phyloP scores from a whole-genome alignment of 2,329 filamentous ascomycete species.

The Monilinia laxa region DNA sequence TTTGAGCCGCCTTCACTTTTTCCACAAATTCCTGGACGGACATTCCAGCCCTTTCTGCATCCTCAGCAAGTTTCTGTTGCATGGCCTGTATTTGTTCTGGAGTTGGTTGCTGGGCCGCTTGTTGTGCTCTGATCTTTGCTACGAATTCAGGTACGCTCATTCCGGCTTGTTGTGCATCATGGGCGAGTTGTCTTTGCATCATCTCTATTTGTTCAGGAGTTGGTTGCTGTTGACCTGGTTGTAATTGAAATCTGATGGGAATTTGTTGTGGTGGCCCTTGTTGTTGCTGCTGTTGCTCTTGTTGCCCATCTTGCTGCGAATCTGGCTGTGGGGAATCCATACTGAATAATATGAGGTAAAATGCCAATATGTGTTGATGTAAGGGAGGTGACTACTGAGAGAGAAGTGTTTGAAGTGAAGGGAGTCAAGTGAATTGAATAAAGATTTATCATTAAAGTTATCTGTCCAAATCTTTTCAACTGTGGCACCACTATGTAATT shows the following conservation, averaged over 20 bases:
- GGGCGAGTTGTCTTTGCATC: slow-evolving; percentile 79
- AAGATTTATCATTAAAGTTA: slow-evolving; percentile 24
- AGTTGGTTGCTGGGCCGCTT: slow-evolving; percentile 54
- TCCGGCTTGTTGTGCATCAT: slow-evolving; percentile 80
- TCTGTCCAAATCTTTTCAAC: slow-evolving; percentile 9
- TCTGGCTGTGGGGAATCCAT: slow-evolving; percentile 13
- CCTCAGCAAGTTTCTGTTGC: slow-evolving; percentile 76
- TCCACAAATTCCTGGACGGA: slow-evolving; percentile 81
- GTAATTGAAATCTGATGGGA: slow-evolving; percentile 26
- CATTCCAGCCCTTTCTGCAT: slow-evolving; percentile 83
- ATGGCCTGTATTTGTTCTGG: slow-evolving; percentile 84
- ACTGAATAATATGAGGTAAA: not conserved
- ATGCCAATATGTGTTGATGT: not conserved
- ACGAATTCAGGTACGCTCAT: slow-evolving; percentile 85
- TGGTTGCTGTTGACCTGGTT: slow-evolving; percentile 51
- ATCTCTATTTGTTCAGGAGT: slow-evolving; percentile 80
- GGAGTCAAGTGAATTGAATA: slow-evolving; percentile 21
- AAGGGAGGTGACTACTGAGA: not conserved
- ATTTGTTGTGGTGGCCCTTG: slow-evolving; percentile 17
- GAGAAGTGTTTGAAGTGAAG: not conserved
- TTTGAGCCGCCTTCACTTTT: slow-evolving; percentile 56
- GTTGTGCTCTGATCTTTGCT: slow-evolving; percentile 61
- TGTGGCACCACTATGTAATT: not conserved
- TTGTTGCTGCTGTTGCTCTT: not conserved
- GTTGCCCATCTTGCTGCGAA: slow-evolving; percentile 8